Evolutionary conservation across 2,329 filamentous ascomycete genomes (phyloP).

Genomic region (Hypoxylon sp.): DNA sequence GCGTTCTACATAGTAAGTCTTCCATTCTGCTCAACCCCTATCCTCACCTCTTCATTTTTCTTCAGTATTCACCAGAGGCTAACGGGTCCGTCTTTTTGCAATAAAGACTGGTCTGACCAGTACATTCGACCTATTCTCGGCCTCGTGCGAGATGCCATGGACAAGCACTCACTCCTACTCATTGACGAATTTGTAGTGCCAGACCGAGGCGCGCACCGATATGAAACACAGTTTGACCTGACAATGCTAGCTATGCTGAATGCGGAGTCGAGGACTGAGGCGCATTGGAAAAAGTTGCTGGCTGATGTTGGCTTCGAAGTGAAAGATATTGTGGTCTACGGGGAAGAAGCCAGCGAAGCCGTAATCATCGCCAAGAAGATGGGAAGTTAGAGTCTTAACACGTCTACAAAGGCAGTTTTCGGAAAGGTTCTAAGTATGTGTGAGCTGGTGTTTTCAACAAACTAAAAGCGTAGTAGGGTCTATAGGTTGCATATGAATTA

Average conservation of each 20-base stretch:
- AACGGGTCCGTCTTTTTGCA: neutral
- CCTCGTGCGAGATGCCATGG: slow-evolving; percentile 35
- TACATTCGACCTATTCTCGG: slow-evolving; percentile 31
- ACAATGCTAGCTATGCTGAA: slow-evolving; percentile 42
- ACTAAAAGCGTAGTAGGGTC: neutral
- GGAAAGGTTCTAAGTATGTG: neutral
- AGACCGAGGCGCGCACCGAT: slow-evolving; percentile 30
- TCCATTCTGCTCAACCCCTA: neutral
- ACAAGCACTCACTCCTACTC: slow-evolving; percentile 26
- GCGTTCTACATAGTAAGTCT: slow-evolving; percentile 36
- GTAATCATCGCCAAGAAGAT: slow-evolving; percentile 38
- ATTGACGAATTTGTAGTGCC: slow-evolving; percentile 39
- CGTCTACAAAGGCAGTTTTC: neutral
- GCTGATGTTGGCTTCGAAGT: slow-evolving; percentile 32
- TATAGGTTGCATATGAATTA: neutral
- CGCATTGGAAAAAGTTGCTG: slow-evolving; percentile 34
- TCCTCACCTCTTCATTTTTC: too few species aligned
- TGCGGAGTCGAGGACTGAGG: slow-evolving; percentile 36
- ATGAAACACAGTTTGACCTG: slow-evolving; percentile 39
- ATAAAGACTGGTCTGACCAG: slow-evolving; percentile 37
- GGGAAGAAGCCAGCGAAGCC: slow-evolving; percentile 36
- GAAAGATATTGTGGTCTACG: slow-evolving; percentile 36
- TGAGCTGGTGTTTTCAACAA: slow-evolving; percentile 22
- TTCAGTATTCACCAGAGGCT: neutral
- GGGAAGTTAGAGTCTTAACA: neutral